These are phyloP conservation scores for Dacryopinax primogenitus DNA, from an alignment of 768 basidiomycete species.

Conservation along the genomic window DNA sequence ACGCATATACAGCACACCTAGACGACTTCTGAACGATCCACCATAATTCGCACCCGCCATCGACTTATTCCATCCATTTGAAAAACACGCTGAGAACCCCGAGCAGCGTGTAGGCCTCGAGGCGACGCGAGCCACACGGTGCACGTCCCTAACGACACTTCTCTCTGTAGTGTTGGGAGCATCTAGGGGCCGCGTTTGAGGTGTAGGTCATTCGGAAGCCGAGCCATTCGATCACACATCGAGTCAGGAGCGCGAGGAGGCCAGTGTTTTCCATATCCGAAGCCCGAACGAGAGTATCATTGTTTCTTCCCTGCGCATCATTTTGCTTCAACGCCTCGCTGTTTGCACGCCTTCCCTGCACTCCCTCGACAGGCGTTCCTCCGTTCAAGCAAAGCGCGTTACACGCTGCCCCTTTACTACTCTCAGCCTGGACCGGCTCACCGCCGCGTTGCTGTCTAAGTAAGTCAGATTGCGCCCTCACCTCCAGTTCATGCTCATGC, in stretches of 20 bases:
- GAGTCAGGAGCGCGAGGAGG: neutral
- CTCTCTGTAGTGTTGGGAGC: conserved; percentile 1
- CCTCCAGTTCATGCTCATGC: neutral
- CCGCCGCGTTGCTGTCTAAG: conserved; percentile 1
- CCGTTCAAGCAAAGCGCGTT: conserved; percentile 3
- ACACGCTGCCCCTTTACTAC: conserved; percentile 1
- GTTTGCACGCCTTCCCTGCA: neutral
- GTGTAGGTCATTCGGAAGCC: conserved; percentile 4
- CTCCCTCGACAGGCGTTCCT: neutral
- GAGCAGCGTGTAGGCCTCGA: neutral
- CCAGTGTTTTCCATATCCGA: conserved; percentile 5
- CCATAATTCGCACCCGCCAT: conserved; percentile 4
- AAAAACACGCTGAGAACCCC: neutral
- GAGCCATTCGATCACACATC: conserved; percentile 3
- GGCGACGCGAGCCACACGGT: conserved; percentile 8
- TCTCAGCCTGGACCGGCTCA: neutral
- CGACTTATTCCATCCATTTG: conserved; percentile 1
- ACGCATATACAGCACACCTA: neutral
- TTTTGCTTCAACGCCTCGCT: neutral
- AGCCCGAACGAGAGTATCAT: neutral
- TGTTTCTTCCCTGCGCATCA: neutral
- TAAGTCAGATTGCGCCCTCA: conserved; percentile 2
- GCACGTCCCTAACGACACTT: neutral
- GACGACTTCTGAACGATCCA: conserved; percentile 4
- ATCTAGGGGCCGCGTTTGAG: conserved; percentile 1